Percentiles rank a stretch among this genome's conserved stretches.
These are phyloP conservation scores for Solanum bulbocastanum DNA, from an alignment of 257 asterid genomes.

Conservation along the genomic window DNA sequence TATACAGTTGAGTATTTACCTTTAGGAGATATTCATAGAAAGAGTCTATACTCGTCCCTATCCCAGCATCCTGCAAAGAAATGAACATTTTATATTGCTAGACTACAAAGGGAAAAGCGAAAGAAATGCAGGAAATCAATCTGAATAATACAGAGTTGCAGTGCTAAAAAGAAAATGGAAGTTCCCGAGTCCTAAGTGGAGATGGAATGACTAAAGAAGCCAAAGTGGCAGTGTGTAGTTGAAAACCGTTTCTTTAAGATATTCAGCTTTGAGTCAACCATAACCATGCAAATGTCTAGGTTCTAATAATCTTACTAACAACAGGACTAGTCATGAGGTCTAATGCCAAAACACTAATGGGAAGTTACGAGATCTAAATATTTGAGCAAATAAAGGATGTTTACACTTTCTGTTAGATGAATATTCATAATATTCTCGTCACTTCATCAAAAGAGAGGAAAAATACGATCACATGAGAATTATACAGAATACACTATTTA, in stretches of 20 bases:
- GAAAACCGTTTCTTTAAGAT: background rate
- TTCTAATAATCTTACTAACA: background rate
- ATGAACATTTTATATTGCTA: constrained; percentile 12
- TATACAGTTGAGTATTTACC: constrained; percentile 32
- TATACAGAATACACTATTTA: background rate
- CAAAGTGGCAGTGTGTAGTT: background rate
- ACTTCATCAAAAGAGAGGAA: background rate
- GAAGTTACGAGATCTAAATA: background rate
- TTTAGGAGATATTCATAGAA: constrained; percentile 91
- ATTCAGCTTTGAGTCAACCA: background rate
- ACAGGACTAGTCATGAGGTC: background rate
- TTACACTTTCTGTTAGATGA: background rate
- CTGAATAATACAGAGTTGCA: background rate
- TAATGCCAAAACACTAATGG: background rate
- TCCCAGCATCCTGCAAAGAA: constrained; percentile 91
- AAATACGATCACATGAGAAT: background rate
- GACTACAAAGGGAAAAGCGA: background rate
- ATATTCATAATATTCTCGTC: background rate
- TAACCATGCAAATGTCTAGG: background rate
- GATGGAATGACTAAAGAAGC: background rate
- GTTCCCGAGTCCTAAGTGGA: background rate
- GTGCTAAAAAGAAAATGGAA: background rate
- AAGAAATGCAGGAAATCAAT: background rate
- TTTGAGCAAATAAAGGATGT: background rate
- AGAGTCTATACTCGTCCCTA: constrained; percentile 98